These are phyloP conservation scores for Diaporthe batatas DNA, from an alignment of 2,329 filamentous ascomycete genomes.

Conservation along the genomic window DNA sequence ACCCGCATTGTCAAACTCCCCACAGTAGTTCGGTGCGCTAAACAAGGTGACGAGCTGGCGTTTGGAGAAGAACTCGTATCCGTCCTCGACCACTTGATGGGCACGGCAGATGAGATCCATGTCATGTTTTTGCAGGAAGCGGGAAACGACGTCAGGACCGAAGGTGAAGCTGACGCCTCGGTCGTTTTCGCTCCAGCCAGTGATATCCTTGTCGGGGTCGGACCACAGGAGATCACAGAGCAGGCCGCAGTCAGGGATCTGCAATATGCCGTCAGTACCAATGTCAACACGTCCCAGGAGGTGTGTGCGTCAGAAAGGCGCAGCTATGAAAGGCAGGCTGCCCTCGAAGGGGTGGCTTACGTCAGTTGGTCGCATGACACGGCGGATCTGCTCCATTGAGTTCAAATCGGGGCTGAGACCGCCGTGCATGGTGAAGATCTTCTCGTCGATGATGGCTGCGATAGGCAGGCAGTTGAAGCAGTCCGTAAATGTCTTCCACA, in stretches of 20 bases:
- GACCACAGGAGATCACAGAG: constrained; percentile 99
- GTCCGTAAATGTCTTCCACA: constrained; percentile 99
- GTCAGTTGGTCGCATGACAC: constrained; percentile 98
- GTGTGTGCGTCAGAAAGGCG: neutral
- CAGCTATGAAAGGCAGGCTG: neutral
- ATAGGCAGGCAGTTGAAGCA: constrained; percentile 99
- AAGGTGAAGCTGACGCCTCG: constrained; percentile 99
- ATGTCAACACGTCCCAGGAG: neutral
- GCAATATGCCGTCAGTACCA: constrained; percentile 43
- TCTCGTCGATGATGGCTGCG: constrained; percentile 98
- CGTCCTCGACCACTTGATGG: constrained; percentile 98
- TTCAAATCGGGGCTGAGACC: constrained; percentile 97
- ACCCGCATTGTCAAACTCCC: constrained; percentile 98
- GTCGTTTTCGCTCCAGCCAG: constrained; percentile 99
- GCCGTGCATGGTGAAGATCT: constrained; percentile 99
- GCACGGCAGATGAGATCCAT: constrained; percentile 99
- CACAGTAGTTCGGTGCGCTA: constrained; percentile 98
- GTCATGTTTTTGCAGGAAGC: constrained; percentile 98
- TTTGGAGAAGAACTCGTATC: constrained; percentile 99
- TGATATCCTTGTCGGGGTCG: constrained; percentile 99
- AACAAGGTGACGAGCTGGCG: constrained; percentile 97
- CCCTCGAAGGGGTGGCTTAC: constrained; percentile 70
- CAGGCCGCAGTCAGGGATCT: constrained; percentile 98
- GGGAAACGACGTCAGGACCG: constrained; percentile 94
- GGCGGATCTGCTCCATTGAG: constrained; percentile 99